phyloP scores from a whole-genome alignment of 1,284 basidiomycete genomes.

The Cronartium quercuum region DNA sequence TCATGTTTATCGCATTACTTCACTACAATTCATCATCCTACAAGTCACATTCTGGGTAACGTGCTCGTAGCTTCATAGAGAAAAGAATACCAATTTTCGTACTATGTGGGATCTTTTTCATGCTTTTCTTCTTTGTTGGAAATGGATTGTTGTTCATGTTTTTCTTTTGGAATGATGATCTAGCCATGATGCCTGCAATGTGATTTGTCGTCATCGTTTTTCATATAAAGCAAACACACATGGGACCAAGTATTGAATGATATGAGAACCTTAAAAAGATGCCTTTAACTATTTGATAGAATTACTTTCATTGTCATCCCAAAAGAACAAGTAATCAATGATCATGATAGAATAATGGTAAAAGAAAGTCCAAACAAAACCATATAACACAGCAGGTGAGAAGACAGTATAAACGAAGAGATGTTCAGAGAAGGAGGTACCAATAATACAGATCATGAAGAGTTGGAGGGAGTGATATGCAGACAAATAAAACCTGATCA shows the following conservation, averaged over 20 bases:
- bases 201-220: not conserved
- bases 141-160: not conserved
- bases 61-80: not conserved
- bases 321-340: not conserved
- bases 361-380: constrained; percentile 38
- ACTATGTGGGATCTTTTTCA: not conserved
- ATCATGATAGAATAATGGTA: constrained; percentile 27
- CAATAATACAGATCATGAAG: constrained; percentile 26
- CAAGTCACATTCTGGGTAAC: not conserved
- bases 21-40: not conserved
- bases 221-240: too few relatives aligned
- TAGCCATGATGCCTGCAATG: not conserved
- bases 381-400: constrained; percentile 41
- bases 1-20: not conserved
- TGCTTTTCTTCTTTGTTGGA: not conserved
- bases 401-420: constrained; percentile 43
- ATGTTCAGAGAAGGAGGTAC: constrained; percentile 41
- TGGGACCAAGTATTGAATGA: too few relatives aligned
- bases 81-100: not conserved
- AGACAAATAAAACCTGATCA: constrained; percentile 14
- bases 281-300: not conserved
- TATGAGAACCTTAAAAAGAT: too few relatives aligned
- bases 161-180: not conserved
- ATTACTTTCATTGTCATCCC: not conserved
- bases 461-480: constrained; percentile 4